These are phyloP conservation scores for Coemansia sp. DNA, from an alignment of 192 early-diverging fungal species.

Conservation along the genomic window DNA sequence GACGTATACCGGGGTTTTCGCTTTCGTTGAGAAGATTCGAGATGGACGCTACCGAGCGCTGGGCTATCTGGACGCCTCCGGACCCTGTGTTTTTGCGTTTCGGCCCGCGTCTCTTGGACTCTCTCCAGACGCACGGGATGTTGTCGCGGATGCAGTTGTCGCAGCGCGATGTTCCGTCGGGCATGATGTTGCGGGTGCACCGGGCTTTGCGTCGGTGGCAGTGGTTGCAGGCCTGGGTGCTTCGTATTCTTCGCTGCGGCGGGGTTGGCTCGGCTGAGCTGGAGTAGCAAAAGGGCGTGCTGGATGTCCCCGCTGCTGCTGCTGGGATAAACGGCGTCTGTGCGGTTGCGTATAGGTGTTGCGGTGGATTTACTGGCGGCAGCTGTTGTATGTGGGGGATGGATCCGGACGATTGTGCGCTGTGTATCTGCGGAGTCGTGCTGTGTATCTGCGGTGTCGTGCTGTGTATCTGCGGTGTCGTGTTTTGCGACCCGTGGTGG, in stretches of 20 bases:
- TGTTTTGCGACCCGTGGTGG: background rate
- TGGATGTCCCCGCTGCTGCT: too few species aligned
- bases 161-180: conserved; percentile 28
- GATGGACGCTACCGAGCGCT: conserved; percentile 7
- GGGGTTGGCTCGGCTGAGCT: background rate
- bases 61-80: background rate
- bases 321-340: background rate
- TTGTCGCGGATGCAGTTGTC: conserved; percentile 40
- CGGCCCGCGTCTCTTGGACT: conserved; percentile 32
- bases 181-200: conserved; percentile 35
- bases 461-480: background rate
- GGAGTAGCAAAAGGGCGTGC: background rate
- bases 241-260: conserved; percentile 19
- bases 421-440: background rate
- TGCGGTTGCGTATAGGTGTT: background rate
- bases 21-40: conserved; percentile 28
- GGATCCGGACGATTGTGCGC: background rate
- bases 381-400: too few species aligned
- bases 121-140: conserved; percentile 28
- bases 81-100: conserved; percentile 13
- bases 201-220: conserved; percentile 42
- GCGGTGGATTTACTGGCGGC: background rate
- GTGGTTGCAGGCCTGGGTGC: conserved; percentile 40
- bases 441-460: background rate
- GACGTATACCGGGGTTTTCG: background rate